Evolutionary conservation across 2,329 filamentous ascomycete species (phyloP).

Genomic region (Fusarium sterilihyphosum): DNA sequence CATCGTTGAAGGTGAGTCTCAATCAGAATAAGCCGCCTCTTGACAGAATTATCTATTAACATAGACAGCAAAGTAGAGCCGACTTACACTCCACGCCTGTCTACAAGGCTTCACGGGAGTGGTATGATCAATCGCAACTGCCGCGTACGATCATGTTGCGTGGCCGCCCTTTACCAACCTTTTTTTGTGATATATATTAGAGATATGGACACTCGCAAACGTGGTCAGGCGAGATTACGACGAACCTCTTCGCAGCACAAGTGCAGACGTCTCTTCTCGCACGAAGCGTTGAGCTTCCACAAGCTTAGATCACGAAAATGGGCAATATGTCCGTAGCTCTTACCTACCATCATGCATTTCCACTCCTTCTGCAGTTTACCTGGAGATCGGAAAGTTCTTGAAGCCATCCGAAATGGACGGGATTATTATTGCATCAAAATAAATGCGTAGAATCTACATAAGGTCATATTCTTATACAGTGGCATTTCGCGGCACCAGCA

Average conservation of each 20-base stretch:
- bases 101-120: neutral
- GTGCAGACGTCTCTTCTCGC: no score
- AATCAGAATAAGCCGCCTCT: neutral
- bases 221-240: neutral
- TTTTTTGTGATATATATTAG: neutral
- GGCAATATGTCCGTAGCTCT: rapidly evolving
- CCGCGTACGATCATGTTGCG: neutral
- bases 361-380: no score
- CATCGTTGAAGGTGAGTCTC: neutral
- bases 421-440: no score
- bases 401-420: rapidly evolving
- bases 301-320: neutral
- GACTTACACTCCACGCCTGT: neutral
- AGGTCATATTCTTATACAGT: no score
- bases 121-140: neutral
- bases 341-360: rapidly evolving
- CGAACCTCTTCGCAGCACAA: neutral
- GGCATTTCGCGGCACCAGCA: neutral
- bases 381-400: rapidly evolving
- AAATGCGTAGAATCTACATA: no score
- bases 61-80: neutral
- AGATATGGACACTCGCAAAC: neutral
- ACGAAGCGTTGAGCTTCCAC: neutral
- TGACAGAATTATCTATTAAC: neutral
- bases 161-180: neutral